Evolutionary conservation across 2,329 filamentous ascomycete genomes (phyloP).

Genomic region (Emericellopsis cladophorae): DNA sequence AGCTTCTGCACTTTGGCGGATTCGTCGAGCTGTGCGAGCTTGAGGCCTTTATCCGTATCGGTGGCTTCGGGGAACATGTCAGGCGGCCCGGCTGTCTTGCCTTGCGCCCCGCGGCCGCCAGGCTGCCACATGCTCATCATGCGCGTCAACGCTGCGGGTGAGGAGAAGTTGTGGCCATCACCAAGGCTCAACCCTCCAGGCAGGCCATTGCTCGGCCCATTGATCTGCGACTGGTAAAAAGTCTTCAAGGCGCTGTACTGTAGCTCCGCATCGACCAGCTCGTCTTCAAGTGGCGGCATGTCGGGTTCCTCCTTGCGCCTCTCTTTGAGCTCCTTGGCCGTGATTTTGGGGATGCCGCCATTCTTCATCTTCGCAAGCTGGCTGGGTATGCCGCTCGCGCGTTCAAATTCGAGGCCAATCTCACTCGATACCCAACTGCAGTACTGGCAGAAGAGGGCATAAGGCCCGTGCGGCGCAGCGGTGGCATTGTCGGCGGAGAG

Average conservation of each 20-base stretch:
- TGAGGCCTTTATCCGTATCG: slow-evolving; percentile 57
- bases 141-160: slow-evolving; percentile 69
- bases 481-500: slow-evolving; percentile 25
- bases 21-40: slow-evolving; percentile 49
- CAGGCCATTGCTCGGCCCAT: slow-evolving; percentile 42
- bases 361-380: slow-evolving; percentile 65
- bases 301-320: slow-evolving; percentile 33
- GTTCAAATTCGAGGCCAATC: slow-evolving; percentile 81
- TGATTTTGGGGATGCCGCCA: slow-evolving; percentile 38
- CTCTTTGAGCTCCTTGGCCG: slow-evolving; percentile 36
- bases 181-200: slow-evolving; percentile 25
- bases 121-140: slow-evolving; percentile 91
- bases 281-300: slow-evolving; percentile 23
- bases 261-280: slow-evolving; percentile 48
- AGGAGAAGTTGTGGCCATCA: slow-evolving; percentile 44
- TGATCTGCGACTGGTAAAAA: slow-evolving; percentile 74
- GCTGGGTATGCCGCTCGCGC: slow-evolving; percentile 70
- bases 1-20: slow-evolving; percentile 46
- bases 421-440: slow-evolving; percentile 90
- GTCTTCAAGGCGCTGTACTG: slow-evolving; percentile 62
- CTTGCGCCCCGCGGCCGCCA: slow-evolving; percentile 25
- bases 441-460: slow-evolving; percentile 74
- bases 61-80: slow-evolving; percentile 73
- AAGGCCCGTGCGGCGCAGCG: slow-evolving; percentile 36
- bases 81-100: slow-evolving; percentile 49